Evolutionary conservation across 805 yeast species (phyloP).

Genomic region (Candida orba): DNA sequence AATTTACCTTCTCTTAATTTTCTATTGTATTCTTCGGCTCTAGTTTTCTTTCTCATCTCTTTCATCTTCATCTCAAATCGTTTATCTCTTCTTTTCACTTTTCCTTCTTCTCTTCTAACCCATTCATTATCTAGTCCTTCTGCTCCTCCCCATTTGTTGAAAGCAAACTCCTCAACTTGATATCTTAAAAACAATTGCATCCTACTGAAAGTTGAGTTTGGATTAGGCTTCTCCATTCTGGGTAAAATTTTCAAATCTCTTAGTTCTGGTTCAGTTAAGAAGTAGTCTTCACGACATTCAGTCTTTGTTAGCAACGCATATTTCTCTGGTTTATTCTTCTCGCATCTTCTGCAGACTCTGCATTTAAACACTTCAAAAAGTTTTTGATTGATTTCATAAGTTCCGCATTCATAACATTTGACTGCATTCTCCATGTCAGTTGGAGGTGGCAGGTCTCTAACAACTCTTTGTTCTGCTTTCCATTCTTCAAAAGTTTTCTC

Average conservation of each 20-base stretch:
- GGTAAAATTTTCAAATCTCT: constrained; percentile 61
- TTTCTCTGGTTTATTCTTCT: constrained; percentile 69
- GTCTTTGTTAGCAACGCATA: constrained; percentile 90
- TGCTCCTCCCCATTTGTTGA: constrained; percentile 89
- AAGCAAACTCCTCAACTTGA: constrained; percentile 91
- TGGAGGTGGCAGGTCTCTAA: constrained; percentile 62
- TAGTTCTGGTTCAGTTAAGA: constrained; percentile 89
- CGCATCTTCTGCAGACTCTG: constrained; percentile 77
- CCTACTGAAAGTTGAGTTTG: constrained; percentile 80
- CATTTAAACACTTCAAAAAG: constrained; percentile 60
- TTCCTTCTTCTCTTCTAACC: constrained; percentile 70
- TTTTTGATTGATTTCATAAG: constrained; percentile 74
- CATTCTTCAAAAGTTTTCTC: constrained; percentile 40
- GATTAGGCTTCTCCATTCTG: constrained; percentile 85
- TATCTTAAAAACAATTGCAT: constrained; percentile 89
- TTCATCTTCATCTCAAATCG: constrained; percentile 69
- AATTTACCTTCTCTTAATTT: constrained; percentile 53
- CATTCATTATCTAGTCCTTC: constrained; percentile 91
- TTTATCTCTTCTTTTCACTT: constrained; percentile 67
- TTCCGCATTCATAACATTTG: constrained; percentile 74
- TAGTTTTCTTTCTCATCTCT: constrained; percentile 84
- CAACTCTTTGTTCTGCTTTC: constrained; percentile 37
- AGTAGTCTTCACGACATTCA: constrained; percentile 88
- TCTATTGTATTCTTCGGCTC: constrained; percentile 86
- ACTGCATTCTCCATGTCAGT: constrained; percentile 67